Evolutionary conservation across 257 asterid genomes (phyloP), one percentile per base, ranked within the genome.

Genomic region (Solanum chiquidenum): DNA sequence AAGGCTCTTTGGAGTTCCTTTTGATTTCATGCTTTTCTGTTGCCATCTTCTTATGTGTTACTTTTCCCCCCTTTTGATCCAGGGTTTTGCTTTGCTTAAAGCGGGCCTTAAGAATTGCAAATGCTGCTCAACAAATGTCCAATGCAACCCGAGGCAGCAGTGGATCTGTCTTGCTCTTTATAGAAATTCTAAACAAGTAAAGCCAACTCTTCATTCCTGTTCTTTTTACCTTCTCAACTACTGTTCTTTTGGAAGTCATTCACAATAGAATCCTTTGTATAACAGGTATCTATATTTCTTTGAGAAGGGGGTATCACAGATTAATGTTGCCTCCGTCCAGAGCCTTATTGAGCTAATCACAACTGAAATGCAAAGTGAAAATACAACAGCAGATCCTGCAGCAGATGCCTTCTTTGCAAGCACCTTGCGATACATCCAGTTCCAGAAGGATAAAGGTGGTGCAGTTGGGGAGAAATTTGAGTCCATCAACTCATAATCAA

Each of bases 1-100:
- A 44, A 14, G 86, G 42, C 69, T 49, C 69, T 82, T 31, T 49
- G 58, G 86, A 82, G 69, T 82, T 49, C 69, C 29, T 49, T 29
- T 31, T 49, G 44, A 27, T 49, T 82, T 82, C 42, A 82, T 29
- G 69, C 12, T 16, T 79, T 44, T 44, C 16, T 29, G 66, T 27
- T 8, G 18, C 85, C 64, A 27, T 27, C 83, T 40, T 40, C 31
- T 49, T 52, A 82, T 20, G 40, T 79, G 85, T 44, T 79, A 44
- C 40, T 80, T 5, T 29, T n/a, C 40, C 9, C 55, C 55, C 72
- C 66, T 85, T 62, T n/a, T 87, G 49, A 83, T 86, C 79, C 87
- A 97, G 99, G 98, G 99, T 96, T 87, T 90, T 97, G 94, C 98
- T 96, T 85, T 97, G 99, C 93, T 90, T 97, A 88, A 97, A 97